Base-by-base conservation (phyloP, 257 asterid genomes). In the Prunella vulgaris region DNA sequence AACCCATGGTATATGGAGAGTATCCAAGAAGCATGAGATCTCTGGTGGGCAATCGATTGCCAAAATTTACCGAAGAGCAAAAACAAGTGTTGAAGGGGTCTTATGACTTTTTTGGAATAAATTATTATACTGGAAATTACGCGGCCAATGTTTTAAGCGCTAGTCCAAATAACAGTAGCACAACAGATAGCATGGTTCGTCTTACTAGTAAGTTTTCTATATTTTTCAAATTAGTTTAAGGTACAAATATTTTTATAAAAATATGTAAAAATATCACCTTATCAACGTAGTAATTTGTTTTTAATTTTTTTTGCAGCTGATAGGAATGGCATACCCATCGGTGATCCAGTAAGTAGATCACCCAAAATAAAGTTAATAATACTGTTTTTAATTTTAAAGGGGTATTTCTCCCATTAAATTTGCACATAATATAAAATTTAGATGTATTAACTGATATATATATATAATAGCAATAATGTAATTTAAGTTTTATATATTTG, bases 111-210 rank as follows among this genome's bases (percentile, higher is more conserved):
- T 15, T 81, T 12, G 92, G 95, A 71, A 1, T 83, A 12, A 88
- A 88, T 77, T 86, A 88, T 77, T 85, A 88, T 51, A 80, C 87
- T 14, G 73, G 82, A 1, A 75, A 66, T 53, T 88, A 73, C 53
- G 89, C 85, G 0, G 74, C 79, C 0, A 62, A 78, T 52, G 14
- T 56, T 12, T 10, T 28, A 4, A 5, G 60, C 6, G 69, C 32
- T 6, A 59, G 2, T 7, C 79, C 64, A 3, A 74, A 76, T 25
- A 35, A 69, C 12, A 78, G 74, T 9, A 76, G 68, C 25, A 66
- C 69, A 14, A 30, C 77, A 0, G 84, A 82, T 46, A 59, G 27
- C 44, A 49, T 22, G 68, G 75, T 35, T 17, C 64, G 17, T 64
- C 77, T 73, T 7, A 17, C 82, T 0, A 5, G 86, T 84, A 72